phyloP scores from a whole-genome alignment of 768 basidiomycete genomes.

The Suillus decipiens region DNA sequence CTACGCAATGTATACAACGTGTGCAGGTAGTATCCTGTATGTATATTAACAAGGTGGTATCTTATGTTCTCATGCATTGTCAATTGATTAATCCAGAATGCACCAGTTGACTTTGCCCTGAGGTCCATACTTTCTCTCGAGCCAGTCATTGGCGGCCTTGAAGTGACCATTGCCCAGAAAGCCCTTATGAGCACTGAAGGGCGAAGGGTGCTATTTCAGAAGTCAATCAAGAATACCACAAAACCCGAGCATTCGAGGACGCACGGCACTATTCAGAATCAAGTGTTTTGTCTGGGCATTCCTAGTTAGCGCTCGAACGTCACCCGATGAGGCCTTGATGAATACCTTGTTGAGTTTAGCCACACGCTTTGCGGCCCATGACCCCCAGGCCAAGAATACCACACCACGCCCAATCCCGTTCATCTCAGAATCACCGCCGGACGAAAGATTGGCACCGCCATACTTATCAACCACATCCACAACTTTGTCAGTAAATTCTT shows the following conservation, averaged over 20 bases:
- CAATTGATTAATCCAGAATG: conserved; percentile 31
- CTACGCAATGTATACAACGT: conserved; percentile 10
- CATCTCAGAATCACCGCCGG: conserved; percentile 33
- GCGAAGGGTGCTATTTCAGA: conserved; percentile 75
- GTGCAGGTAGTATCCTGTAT: conserved; percentile 23
- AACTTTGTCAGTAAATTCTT: conserved; percentile 83
- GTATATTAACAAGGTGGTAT: conserved; percentile 31
- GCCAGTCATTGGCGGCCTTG: conserved; percentile 83
- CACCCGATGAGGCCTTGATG: conserved; percentile 9
- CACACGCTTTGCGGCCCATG: conserved; percentile 82
- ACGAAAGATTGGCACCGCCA: conserved; percentile 67
- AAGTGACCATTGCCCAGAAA: conserved; percentile 93
- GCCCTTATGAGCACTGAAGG: conserved; percentile 72
- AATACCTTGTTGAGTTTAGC: conserved; percentile 70
- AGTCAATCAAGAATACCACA: conserved; percentile 28
- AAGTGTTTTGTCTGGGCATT: conserved; percentile 69
- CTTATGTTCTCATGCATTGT: conserved; percentile 9
- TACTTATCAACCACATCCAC: conserved; percentile 76
- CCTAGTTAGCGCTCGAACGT: conserved; percentile 1
- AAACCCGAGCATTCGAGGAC: conserved; percentile 29
- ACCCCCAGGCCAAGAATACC: conserved; percentile 91
- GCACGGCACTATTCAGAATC: conserved; percentile 73
- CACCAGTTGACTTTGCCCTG: conserved; percentile 79
- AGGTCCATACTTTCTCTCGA: conserved; percentile 73
- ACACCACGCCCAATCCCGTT: conserved; percentile 70